Conservation (phyloP, 345 rosid genomes). For the Lenwebbia sp. region DNA sequence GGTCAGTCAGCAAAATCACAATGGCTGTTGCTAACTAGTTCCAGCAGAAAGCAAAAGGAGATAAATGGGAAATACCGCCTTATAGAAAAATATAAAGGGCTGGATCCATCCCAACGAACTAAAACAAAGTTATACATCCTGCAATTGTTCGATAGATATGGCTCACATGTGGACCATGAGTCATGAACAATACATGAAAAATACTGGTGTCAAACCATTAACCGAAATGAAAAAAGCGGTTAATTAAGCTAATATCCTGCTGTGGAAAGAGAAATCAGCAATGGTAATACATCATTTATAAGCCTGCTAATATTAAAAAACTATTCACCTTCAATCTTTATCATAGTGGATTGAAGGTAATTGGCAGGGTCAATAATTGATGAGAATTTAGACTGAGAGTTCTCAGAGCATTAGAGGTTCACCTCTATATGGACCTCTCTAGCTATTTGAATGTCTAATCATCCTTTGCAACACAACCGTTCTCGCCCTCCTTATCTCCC, state of each 20-base stretch:
- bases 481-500: slow-evolving; percentile 64
- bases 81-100: neutral
- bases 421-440: slow-evolving; percentile 5
- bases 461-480: slow-evolving; percentile 58
- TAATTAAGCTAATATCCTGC: neutral
- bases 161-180: neutral
- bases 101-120: neutral
- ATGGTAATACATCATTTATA: neutral
- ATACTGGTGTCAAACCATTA: neutral
- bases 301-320: neutral
- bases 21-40: neutral
- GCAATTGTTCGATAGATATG: neutral
- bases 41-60: neutral
- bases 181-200: neutral
- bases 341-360: neutral
- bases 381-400: neutral
- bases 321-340: neutral
- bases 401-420: neutral
- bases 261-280: neutral
- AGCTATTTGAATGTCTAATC: slow-evolving; percentile 21
- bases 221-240: neutral
- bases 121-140: neutral
- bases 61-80: neutral
- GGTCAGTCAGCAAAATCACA: neutral
- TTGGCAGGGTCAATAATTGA: neutral